Evolutionary conservation across 202 grass and related monocot species (phyloP).

Genomic region (Musa balbisiana): DNA sequence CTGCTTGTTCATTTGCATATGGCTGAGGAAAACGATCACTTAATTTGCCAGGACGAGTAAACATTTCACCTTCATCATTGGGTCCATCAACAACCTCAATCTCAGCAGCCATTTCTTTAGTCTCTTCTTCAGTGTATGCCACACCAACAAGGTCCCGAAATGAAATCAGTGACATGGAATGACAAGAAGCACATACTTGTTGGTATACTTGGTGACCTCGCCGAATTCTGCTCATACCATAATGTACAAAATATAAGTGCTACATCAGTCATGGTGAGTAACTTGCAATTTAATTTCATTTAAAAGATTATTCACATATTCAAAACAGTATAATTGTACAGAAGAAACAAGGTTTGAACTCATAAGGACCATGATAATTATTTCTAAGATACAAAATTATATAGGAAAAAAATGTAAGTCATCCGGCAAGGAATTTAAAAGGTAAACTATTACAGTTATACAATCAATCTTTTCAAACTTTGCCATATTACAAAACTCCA

Average conservation of each 20-base stretch:
- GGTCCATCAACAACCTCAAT: slow-evolving; percentile 96
- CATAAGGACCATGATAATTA: too few species aligned
- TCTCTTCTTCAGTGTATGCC: slow-evolving; percentile 93
- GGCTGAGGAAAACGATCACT: slow-evolving; percentile 90
- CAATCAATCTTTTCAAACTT: background rate
- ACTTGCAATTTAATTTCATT: background rate
- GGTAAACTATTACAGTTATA: background rate
- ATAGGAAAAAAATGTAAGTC: too few species aligned
- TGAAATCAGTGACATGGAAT: slow-evolving; percentile 96
- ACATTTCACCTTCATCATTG: slow-evolving; percentile 98
- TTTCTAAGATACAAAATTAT: too few species aligned
- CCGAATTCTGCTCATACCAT: slow-evolving; percentile 51
- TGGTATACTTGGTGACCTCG: slow-evolving; percentile 96
- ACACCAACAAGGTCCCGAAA: slow-evolving; percentile 92
- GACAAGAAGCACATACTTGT: slow-evolving; percentile 92
- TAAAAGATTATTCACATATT: background rate
- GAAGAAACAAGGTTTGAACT: background rate
- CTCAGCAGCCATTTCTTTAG: slow-evolving; percentile 96
- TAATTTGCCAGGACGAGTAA: slow-evolving; percentile 82
- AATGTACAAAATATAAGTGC: slow-evolving; percentile 9
- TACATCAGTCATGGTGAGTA: background rate
- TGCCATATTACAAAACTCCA: background rate
- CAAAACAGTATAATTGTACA: background rate
- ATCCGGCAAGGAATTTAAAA: too few species aligned
- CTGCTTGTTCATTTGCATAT: slow-evolving; percentile 89